Evolutionary conservation across 2,329 filamentous ascomycete genomes (phyloP), one percentile per base, ranked within the genome.

Genomic region (Penicillium sp.): DNA sequence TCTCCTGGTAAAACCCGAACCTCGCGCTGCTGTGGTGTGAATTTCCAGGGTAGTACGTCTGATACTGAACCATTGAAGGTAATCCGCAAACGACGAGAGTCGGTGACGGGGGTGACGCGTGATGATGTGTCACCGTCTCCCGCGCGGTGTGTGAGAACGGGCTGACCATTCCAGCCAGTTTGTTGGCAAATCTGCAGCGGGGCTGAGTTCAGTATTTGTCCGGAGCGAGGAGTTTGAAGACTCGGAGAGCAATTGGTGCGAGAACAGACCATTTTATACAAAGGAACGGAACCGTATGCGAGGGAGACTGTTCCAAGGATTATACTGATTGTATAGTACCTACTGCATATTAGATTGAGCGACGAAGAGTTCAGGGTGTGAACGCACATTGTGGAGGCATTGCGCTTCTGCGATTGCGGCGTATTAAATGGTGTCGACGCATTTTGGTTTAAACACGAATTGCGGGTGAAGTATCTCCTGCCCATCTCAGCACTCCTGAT

Each of bases 31-130:
- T 99, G 95, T 1, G 95, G 95, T 2, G 88, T 88, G 78, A 99
- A 99, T 76, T 97, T 97, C 95, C 95, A 99, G 0, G 94, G 93
- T 30, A 99, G 85, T 0, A 97, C 89, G 75, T 98, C 95, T 1
- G 94, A 98, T 1, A 97, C 93, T 30, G 92, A 96, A 52, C 93
- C 91, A 74, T 93, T 95, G 85, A 99, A 99, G 29, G 93, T 98
- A 67, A 99, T 94, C 64, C 92, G 91, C 71, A 99, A 90, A 58
- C 95, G 91, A 69, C 91, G 91, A 62, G 91, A 90, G 69, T 88
- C 84, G 19, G 88, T 91, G 45, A 97, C 89, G 17, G 95, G 95
- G 51, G 88, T 85, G 49, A 99, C 86, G 59, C 93, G 91, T 53
- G 85, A 84, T 41, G 93, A 87, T 29, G 91, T 86, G 76, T 96